phyloP scores from a whole-genome alignment of 495 filamentous ascomycete genomes.

The Physcia stellaris region DNA sequence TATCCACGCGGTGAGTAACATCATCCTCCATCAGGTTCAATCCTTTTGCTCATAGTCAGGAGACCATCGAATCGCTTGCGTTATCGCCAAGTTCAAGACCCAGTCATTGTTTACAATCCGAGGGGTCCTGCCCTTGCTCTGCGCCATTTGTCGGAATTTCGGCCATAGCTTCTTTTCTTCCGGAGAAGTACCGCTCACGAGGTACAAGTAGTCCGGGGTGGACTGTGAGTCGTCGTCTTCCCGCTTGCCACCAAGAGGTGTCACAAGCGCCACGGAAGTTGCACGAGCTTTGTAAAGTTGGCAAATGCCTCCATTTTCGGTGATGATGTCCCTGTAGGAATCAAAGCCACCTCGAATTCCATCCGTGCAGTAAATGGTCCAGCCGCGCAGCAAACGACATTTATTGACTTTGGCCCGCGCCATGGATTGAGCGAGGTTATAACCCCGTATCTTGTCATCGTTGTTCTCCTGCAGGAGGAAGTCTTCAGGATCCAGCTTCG shows the following conservation, averaged over 20 bases:
- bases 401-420: conserved; percentile 59
- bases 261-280: conserved; percentile 33
- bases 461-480: conserved; percentile 55
- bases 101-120: conserved; percentile 74
- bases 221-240: conserved; percentile 37
- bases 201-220: conserved; percentile 48
- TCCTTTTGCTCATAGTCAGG: conserved; percentile 41
- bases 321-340: conserved; percentile 69
- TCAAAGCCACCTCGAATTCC: conserved; percentile 67
- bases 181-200: conserved; percentile 49
- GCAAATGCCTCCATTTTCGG: conserved; percentile 77
- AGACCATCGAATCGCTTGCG: conserved; percentile 55
- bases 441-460: conserved; percentile 52
- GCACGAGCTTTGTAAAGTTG: conserved; percentile 61
- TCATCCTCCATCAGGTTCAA: too few relatives aligned
- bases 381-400: conserved; percentile 53
- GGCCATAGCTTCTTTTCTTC: conserved; percentile 67
- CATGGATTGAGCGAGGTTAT: conserved; percentile 52
- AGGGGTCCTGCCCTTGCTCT: conserved; percentile 53
- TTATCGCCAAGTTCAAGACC: conserved; percentile 80
- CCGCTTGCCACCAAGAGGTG: conserved; percentile 25
- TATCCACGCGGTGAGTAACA: too few relatives aligned
- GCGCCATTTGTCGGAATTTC: conserved; percentile 64
- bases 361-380: conserved; percentile 68
- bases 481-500: conserved; percentile 43